Evolutionary conservation across 768 basidiomycete genomes (phyloP).

Genomic region (Boletus bicolor): DNA sequence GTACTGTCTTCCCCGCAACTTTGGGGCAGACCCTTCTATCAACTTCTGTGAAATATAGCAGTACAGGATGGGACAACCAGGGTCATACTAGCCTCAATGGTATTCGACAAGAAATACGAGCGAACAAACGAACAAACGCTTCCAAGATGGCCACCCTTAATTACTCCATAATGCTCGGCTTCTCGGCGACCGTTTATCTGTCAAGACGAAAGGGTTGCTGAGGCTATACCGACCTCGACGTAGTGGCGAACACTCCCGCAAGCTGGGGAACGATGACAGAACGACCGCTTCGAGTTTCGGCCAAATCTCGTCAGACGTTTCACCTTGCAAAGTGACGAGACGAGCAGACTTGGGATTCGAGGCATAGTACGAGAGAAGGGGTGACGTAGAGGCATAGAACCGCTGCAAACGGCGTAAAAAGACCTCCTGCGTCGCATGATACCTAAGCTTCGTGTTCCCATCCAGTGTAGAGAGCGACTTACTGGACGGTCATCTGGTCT

Average conservation of each 20-base stretch:
- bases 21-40: neutral
- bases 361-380: conserved; percentile 72
- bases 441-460: conserved; percentile 4
- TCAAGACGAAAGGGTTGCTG: conserved; percentile 47
- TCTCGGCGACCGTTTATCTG: conserved; percentile 14
- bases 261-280: conserved; percentile 50
- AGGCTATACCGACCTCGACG: conserved; percentile 50
- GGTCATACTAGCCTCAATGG: conserved; percentile 1
- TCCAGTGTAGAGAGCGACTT: conserved; percentile 27
- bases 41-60: neutral
- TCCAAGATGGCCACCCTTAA: conserved; percentile 3
- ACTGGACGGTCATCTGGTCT: conserved; percentile 90
- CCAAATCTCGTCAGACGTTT: conserved; percentile 89
- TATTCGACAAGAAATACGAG: conserved; percentile 2
- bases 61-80: conserved; percentile 11
- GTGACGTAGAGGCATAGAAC: conserved; percentile 79
- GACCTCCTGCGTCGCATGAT: conserved; percentile 50
- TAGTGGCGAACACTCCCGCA: conserved; percentile 51
- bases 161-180: conserved; percentile 16
- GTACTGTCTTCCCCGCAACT: neutral
- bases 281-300: conserved; percentile 69
- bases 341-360: conserved; percentile 39
- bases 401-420: conserved; percentile 72
- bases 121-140: neutral
- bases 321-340: conserved; percentile 60